Evolutionary conservation across 2,329 filamentous ascomycete species (phyloP), one percentile per base, ranked within the genome.

Genomic region (Penicillium olsonii): DNA sequence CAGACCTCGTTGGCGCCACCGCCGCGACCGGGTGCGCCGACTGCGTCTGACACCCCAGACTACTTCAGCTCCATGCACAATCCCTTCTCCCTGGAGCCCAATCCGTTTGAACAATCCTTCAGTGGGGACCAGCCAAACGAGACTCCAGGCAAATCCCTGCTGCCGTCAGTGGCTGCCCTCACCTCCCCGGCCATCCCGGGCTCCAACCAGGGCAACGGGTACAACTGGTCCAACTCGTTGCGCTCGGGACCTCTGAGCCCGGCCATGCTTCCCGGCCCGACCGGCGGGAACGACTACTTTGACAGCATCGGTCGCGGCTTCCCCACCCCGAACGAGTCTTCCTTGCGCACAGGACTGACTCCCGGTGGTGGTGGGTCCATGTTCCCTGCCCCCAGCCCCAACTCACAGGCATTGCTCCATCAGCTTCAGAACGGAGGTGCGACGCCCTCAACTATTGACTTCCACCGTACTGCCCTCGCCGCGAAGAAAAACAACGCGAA

Each of bases 101-200:
- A 99, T 72, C 92, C 94, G 8, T 97, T 99, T 66, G 94, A 97
- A 70, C 90, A 94, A 73, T 96, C 92, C 6, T 99, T 99, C 69
- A 85, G 84, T 35, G 79, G 77, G 33, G 79, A 73, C 19, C 82
- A 78, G 3, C 20, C 47, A 40, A 75, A 84, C 61, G 90, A 95
- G 69, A 95, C 92, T 26, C 91, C 92, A 14, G 88, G 90, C 60
- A 87, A 85, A 65, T 79, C 81, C 33, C 87, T 96, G 65, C 78
- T 99, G 55, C 94, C 94, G 42, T 88, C 92, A 14, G 91, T 97
- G 60, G 91, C 91, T 39, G 83, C 91, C 55, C 81, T 99, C 63
- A 95, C 94, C 19, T 97, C 94, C 39, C 92, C 94, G 6, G 90
- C 90, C 38, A 84, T 90, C 18, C 82, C 95, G 39, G 90, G 88